A percentile compares a stretch with the other conserved stretches of the same genome.
phyloP scores from a whole-genome alignment of 2,329 filamentous ascomycete genomes.

The Immersiporthe knoxdaviesiana region DNA sequence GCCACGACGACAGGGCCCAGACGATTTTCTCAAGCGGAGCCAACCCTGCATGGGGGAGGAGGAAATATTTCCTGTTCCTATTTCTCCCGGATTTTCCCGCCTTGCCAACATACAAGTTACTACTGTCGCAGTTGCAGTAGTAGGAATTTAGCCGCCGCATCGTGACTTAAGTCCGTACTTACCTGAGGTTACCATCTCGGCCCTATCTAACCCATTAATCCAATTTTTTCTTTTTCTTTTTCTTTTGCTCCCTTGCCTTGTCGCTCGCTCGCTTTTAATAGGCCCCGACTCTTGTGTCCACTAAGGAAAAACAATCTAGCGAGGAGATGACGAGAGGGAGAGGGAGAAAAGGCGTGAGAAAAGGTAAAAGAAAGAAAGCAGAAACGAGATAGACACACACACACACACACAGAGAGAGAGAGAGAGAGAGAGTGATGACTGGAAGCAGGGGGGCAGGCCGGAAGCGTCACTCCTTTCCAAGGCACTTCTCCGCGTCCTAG shows the following conservation, averaged over 20 bases:
- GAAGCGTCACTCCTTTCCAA: conserved; percentile 1
- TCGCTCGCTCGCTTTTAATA: not conserved
- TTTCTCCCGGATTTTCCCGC: not conserved
- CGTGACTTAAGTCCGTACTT: not conserved
- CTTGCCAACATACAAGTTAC: too few relatives aligned
- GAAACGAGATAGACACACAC: not conserved
- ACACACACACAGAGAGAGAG: not conserved
- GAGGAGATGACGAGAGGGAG: not conserved
- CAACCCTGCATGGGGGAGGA: too few relatives aligned
- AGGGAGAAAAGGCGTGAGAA: not conserved
- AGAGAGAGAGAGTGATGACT: not conserved
- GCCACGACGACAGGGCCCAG: too few relatives aligned
- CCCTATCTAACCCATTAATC: not conserved
- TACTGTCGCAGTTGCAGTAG: too few relatives aligned
- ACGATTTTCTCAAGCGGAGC: not conserved
- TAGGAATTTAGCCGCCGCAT: not conserved
- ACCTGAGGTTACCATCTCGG: not conserved
- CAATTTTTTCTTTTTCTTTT: too few relatives aligned
- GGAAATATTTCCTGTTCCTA: too few relatives aligned
- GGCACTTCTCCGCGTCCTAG: conserved; percentile 1
- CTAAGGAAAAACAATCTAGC: not conserved
- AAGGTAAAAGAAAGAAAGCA: too few relatives aligned
- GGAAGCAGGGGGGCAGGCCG: not conserved
- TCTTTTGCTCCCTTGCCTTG: not conserved
- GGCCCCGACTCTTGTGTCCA: too few relatives aligned